Conservation (phyloP, 2,329 filamentous ascomycete species). For the Trichothecium sympodiale region DNA sequence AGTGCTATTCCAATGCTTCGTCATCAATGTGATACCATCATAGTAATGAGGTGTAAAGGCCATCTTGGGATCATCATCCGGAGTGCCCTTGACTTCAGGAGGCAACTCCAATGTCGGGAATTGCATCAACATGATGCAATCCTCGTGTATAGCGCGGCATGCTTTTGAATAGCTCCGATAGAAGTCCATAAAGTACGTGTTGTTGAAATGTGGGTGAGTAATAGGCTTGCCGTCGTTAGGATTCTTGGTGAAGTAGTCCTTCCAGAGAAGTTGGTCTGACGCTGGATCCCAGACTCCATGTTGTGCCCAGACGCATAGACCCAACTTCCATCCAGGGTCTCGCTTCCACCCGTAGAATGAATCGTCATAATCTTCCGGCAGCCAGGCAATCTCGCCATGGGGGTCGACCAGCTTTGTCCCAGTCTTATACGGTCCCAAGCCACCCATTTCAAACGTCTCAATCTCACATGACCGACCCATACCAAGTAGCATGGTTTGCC, state of each 20-base stretch:
- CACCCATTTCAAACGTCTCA: conserved; percentile 87
- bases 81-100: conserved; percentile 73
- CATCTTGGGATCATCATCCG: conserved; percentile 81
- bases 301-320: conserved; percentile 94
- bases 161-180: conserved; percentile 67
- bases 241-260: conserved; percentile 78
- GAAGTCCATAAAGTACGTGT: conserved; percentile 81
- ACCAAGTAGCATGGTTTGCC: conserved; percentile 87
- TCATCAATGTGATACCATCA: conserved; percentile 91
- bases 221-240: conserved; percentile 63
- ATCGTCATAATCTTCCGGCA: conserved; percentile 75
- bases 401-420: conserved; percentile 78
- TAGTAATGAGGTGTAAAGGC: conserved; percentile 95
- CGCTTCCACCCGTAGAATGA: conserved; percentile 82
- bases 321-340: conserved; percentile 78
- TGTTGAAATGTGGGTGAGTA: conserved; percentile 78
- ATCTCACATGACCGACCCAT: conserved; percentile 84
- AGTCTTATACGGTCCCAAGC: conserved; percentile 82
- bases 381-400: conserved; percentile 74
- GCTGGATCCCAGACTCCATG: conserved; percentile 88
- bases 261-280: conserved; percentile 65
- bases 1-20: conserved; percentile 94
- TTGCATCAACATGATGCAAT: conserved; percentile 82
- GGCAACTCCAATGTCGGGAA: conserved; percentile 87
- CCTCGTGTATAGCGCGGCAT: conserved; percentile 64